Evolutionary conservation across 306 rosid species (phyloP).

Genomic region (Luffa acutangula): DNA sequence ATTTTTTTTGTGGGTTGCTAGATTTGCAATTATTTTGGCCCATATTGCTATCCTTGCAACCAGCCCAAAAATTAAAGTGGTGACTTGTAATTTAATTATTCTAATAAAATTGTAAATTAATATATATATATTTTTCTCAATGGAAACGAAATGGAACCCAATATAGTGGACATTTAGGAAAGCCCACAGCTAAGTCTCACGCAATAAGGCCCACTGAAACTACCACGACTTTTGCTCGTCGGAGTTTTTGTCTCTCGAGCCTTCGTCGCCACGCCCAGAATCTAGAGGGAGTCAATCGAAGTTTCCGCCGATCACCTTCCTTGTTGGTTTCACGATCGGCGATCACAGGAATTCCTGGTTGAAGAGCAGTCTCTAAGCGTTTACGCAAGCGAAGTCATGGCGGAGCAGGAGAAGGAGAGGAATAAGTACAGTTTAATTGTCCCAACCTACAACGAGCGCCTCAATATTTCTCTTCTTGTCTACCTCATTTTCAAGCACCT

Average conservation of each 20-base stretch:
- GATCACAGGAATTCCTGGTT: not conserved
- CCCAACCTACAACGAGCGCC: conserved; percentile 90
- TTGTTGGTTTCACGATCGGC: not conserved
- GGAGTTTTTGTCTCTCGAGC: not conserved
- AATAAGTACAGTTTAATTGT: conserved; percentile 76
- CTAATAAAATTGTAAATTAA: too few species aligned
- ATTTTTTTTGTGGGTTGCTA: too few species aligned
- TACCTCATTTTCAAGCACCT: conserved; percentile 92
- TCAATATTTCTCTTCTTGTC: conserved; percentile 78
- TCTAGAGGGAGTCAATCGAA: not conserved
- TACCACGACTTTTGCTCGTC: not conserved
- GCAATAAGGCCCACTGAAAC: not conserved
- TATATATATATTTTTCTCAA: too few species aligned
- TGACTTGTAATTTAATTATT: too few species aligned
- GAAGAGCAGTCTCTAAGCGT: not conserved
- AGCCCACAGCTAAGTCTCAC: not conserved
- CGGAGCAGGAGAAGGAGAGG: conserved; percentile 21
- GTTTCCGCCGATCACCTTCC: not conserved
- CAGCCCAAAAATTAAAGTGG: too few species aligned
- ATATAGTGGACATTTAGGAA: not conserved
- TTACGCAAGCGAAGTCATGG: not conserved
- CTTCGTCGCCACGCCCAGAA: not conserved
- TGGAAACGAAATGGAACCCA: too few species aligned
- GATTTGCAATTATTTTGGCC: too few species aligned
- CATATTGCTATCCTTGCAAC: too few species aligned